Evolutionary conservation across 352 stramenopile genomes (phyloP).

Genomic region (Globisporangium megalacanthum): DNA sequence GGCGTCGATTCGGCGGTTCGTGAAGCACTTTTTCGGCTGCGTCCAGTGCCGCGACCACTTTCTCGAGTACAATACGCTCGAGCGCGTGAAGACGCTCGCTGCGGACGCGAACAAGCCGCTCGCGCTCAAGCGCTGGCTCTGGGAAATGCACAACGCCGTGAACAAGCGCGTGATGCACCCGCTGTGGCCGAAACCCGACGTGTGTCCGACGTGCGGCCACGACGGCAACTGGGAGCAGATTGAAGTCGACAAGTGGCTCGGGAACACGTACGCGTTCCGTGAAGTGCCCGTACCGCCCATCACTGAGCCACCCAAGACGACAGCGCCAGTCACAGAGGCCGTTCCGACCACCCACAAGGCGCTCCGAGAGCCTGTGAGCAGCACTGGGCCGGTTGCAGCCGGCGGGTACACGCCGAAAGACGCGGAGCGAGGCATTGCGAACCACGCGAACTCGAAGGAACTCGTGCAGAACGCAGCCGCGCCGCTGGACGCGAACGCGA

Average conservation of each 20-base stretch:
- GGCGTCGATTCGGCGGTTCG: constrained; percentile 72
- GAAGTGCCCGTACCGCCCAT: constrained; percentile 40
- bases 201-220: constrained; percentile 63
- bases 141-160: constrained; percentile 81
- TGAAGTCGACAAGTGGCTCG: constrained; percentile 76
- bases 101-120: constrained; percentile 61
- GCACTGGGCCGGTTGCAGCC: constrained; percentile 7
- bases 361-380: constrained; percentile 21
- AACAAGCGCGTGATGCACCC: constrained; percentile 75
- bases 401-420: constrained; percentile 54
- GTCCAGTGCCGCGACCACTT: constrained; percentile 77
- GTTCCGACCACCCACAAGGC: constrained; percentile 1
- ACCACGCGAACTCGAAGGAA: constrained; percentile 51
- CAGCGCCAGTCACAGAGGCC: constrained; percentile 7
- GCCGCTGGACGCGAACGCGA: constrained; percentile 24
- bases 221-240: constrained; percentile 55
- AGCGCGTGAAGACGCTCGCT: constrained; percentile 58
- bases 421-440: constrained; percentile 56
- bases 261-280: constrained; percentile 52
- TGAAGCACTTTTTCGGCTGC: constrained; percentile 85
- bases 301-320: constrained; percentile 13
- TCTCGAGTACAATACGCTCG: constrained; percentile 64
- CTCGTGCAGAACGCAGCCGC: constrained; percentile 22
- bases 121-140: constrained; percentile 72
- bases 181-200: constrained; percentile 67